These are phyloP conservation scores for Artemisia annua DNA, from an alignment of 129 eudicot species.

Conservation along the genomic window DNA sequence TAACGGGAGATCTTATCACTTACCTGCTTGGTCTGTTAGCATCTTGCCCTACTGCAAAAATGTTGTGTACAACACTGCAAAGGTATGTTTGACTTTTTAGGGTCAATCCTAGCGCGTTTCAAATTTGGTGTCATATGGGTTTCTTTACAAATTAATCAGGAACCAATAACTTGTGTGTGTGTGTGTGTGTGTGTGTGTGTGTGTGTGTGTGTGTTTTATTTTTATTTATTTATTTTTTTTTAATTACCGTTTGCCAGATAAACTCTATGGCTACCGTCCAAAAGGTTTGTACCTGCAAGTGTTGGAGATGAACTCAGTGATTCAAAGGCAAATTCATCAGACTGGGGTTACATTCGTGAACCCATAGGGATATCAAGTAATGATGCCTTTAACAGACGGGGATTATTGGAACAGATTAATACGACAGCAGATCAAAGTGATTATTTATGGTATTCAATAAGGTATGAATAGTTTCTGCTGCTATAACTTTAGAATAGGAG, in stretches of 20 bases:
- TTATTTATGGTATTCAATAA: slow-evolving; percentile 84
- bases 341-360: slow-evolving; percentile 76
- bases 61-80: slow-evolving; percentile 85
- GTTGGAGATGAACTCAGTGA: slow-evolving; percentile 35
- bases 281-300: slow-evolving; percentile 41
- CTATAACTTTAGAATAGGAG: no score
- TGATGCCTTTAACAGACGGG: slow-evolving; percentile 48
- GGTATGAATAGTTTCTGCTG: slow-evolving; percentile 42
- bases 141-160: not conserved
- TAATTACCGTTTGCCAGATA: slow-evolving; percentile 47
- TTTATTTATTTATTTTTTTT: no score
- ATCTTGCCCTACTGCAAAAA: slow-evolving; percentile 98
- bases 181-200: no score
- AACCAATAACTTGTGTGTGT: not conserved
- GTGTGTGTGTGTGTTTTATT: no score
- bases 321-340: slow-evolving; percentile 47
- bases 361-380: slow-evolving; percentile 78
- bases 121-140: not conserved
- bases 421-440: slow-evolving; percentile 93
- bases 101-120: slow-evolving; percentile 5
- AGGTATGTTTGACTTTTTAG: slow-evolving; percentile 47
- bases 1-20: slow-evolving; percentile 66
- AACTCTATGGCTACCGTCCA: slow-evolving; percentile 61
- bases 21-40: slow-evolving; percentile 99
- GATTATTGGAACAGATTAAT: slow-evolving; percentile 81